Base-by-base conservation (phyloP, 2,329 filamentous ascomycete species). In the Verticillium zaregamsianum region DNA sequence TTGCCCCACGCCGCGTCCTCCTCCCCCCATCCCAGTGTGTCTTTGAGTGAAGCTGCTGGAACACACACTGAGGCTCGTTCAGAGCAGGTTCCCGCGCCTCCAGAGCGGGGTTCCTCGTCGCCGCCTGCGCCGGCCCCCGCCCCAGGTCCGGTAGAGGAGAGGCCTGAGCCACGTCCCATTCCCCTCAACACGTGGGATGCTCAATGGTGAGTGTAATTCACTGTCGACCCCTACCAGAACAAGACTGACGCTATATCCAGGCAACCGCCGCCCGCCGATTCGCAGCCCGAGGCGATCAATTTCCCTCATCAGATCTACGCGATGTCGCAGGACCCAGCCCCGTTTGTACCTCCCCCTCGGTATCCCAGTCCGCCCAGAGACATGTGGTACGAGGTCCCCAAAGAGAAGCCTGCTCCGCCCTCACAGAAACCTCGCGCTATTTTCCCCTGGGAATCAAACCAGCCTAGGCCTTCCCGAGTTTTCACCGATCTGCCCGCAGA, bases 381-480 rank as follows among this genome's bases (percentile, higher is more conserved):
- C 70, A 93, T 97, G 91, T 95, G 90, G 83, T 97, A 95, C 72
- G 81, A 94, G 68, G 84, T 96, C 39, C 93, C 93, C 5, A 86
- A 82, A 65, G 82, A 85, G 62, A 79, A 80, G 20, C 86, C 86
- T 25, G 82, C 86, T 57, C 79, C 74, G 28, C 69, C 71, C n/a
- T 67, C 82, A 54, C 80, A 87, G 66, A 84, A 79, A 64, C 84
- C 88, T 15, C 82, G 84, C 57, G 83, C 88, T 3, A 88, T 98
- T 57, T 99, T 99, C 74, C 95, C 95, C 0, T 99, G 95, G 95
- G 95, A 99, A 74, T 77, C 76, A 52, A 79, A 88, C 62, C 85
- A 85, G 64, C 82, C 89, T 14, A 86, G 81, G 68, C 78, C 87
- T 5, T 79, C 85, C 14, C 86, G 91, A 66, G 82, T 88, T 14